Conservation (phyloP, 306 rosid genomes). For the Glycyrrhiza uralensis region DNA sequence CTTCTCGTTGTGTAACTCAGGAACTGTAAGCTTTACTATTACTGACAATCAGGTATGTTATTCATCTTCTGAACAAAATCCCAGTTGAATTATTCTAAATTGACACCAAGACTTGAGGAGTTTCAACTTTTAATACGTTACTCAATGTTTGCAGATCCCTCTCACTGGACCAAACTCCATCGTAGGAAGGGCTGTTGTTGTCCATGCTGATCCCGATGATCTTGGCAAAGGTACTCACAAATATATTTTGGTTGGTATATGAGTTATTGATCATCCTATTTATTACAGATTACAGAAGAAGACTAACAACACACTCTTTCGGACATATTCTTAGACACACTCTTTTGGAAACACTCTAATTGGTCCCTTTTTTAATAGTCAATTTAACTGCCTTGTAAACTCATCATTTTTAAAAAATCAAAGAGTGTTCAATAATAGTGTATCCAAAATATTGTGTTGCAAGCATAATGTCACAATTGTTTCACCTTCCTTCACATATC, state of each 20-base stretch:
- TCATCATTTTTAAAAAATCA: not conserved
- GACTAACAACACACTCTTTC: not conserved
- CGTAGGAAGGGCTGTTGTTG: slow-evolving; percentile 96
- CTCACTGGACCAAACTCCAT: slow-evolving; percentile 77
- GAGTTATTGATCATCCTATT: not conserved
- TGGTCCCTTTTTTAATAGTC: not conserved
- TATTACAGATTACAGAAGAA: not conserved
- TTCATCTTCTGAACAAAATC: slow-evolving; percentile 14
- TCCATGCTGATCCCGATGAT: slow-evolving; percentile 92
- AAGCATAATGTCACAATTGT: not conserved
- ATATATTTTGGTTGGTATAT: not conserved
- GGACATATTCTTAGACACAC: not conserved
- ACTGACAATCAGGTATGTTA: slow-evolving; percentile 69
- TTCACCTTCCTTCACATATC: not conserved
- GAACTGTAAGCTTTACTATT: slow-evolving; percentile 58
- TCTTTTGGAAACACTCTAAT: too few relatives aligned
- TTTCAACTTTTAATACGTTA: slow-evolving; percentile 13
- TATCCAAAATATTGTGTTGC: not conserved
- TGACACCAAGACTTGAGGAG: not conserved
- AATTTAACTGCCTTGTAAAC: not conserved
- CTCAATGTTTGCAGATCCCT: slow-evolving; percentile 63
- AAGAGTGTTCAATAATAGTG: too few relatives aligned
- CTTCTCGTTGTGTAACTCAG: slow-evolving; percentile 45
- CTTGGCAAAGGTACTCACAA: slow-evolving; percentile 76
- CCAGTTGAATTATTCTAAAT: not conserved